These are phyloP conservation scores for Scutellaria barbata DNA, from an alignment of 257 asterid species.

Conservation along the genomic window DNA sequence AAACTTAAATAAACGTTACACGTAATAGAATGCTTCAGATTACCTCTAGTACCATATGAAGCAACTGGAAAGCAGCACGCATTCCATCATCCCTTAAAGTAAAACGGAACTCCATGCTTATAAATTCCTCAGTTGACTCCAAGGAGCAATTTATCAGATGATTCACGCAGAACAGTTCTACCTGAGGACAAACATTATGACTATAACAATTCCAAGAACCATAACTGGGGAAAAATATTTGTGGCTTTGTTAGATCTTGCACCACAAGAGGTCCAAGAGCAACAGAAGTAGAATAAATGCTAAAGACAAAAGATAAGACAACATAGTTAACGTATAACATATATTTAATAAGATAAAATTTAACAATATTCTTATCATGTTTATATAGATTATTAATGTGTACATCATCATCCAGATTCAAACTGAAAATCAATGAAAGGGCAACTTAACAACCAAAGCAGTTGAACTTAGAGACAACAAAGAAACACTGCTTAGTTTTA, in stretches of 20 bases:
- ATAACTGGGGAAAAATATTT: neutral
- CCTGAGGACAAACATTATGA: slow-evolving; percentile 59
- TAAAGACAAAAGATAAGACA: slow-evolving; percentile 17
- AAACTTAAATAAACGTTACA: slow-evolving; percentile 26
- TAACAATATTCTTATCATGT: slow-evolving; percentile 5
- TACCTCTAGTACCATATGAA: slow-evolving; percentile 99
- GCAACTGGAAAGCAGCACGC: slow-evolving; percentile 99
- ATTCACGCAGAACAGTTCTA: slow-evolving; percentile 96
- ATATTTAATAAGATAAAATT: too few relatives aligned
- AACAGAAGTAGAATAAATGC: slow-evolving; percentile 14
- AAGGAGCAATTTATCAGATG: slow-evolving; percentile 95
- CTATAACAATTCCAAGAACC: slow-evolving; percentile 29
- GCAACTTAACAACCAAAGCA: slow-evolving; percentile 16
- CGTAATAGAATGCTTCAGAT: slow-evolving; percentile 28
- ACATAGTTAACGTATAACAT: neutral
- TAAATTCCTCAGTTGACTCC: slow-evolving; percentile 98
- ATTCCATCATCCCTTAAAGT: slow-evolving; percentile 93
- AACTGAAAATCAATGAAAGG: slow-evolving; percentile 17
- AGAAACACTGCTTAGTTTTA: neutral
- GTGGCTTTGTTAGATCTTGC: slow-evolving; percentile 17
- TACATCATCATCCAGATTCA: slow-evolving; percentile 8
- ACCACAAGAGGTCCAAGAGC: slow-evolving; percentile 10
- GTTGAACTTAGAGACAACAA: neutral
- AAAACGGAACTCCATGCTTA: slow-evolving; percentile 98
- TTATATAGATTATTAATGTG: neutral